phyloP scores from a whole-genome alignment of 768 basidiomycete genomes.

The Lactarius psammicola region DNA sequence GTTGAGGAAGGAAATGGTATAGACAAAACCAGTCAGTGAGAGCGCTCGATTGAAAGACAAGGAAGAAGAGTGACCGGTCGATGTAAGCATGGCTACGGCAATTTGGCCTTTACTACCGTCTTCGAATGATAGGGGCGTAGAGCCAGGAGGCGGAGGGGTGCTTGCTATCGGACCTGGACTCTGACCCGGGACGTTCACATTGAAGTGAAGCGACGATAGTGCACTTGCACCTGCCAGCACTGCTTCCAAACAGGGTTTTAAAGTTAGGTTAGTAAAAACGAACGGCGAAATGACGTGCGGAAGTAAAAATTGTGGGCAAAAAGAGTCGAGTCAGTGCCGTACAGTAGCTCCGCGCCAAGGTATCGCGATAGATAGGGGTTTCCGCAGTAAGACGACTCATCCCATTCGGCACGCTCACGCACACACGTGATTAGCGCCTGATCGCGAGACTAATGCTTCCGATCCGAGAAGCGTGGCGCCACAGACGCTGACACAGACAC shows the following conservation, averaged over 20 bases:
- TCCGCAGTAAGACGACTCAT: background rate
- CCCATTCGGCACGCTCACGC: background rate
- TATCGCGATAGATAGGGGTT: constrained; percentile 22
- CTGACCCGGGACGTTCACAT: constrained; percentile 10
- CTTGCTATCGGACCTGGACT: constrained; percentile 20
- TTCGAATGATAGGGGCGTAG: constrained; percentile 18
- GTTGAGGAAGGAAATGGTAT: constrained; percentile 16
- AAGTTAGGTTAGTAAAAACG: constrained; percentile 22
- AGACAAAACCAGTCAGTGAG: constrained; percentile 21
- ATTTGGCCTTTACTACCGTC: background rate
- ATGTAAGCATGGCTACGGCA: constrained; percentile 7
- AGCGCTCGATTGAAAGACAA: constrained; percentile 4
- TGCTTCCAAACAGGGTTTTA: constrained; percentile 25
- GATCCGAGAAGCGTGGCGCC: constrained; percentile 14
- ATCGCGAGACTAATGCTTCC: constrained; percentile 14
- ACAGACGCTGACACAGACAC: constrained; percentile 4
- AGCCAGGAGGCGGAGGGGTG: constrained; percentile 20
- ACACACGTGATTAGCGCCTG: constrained; percentile 25
- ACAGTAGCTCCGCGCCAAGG: background rate
- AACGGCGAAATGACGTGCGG: constrained; percentile 23
- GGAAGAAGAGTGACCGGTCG: constrained; percentile 23
- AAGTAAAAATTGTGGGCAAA: constrained; percentile 9
- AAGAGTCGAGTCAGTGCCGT: background rate
- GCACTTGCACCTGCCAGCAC: constrained; percentile 15
- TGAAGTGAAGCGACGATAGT: constrained; percentile 1